Base-by-base conservation (phyloP, 75 land plant genomes). In the Adiantum capillusveneris region DNA sequence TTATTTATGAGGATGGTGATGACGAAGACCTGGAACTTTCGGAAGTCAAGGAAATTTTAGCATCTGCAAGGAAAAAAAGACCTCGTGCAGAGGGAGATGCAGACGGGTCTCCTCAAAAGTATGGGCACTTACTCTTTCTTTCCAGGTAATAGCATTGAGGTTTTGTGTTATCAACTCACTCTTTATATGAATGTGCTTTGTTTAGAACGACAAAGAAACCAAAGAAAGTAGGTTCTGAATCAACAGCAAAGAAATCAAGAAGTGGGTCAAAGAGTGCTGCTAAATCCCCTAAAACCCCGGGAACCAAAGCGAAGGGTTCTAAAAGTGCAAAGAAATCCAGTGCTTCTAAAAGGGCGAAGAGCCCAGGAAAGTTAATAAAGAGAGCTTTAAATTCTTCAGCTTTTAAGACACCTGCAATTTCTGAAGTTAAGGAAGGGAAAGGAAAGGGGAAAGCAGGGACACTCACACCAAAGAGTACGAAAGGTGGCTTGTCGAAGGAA, bases 1-100 rank as follows among this genome's bases (percentile, higher is more conserved):
- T 63, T 25, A 25, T 16, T 1, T 71, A 71, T 52, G 68, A 65
- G 22, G 74, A 71, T 58, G 74, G 74, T 6, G 74, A 71, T 26
- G 52, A 45, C 2, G 74, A 71, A 56, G 74, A 71, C 27, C 41
- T 57, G 31, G 60, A 65, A 16, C 53, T 51, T 43, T 66, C 31
- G 56, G 74, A 71, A 29, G 29, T 71, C 52, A 57, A 58, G 59
- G 25, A 26, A 28, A 57, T 57, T 0, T 43, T 71, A 39, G 51
- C 54, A 14, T 43, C 49, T 13, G 1, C 63, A 27, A 60, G 14
- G 3, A 60, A 60, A 44, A 39, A 44, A 6, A n/a, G 63, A n/a
- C 24, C 25, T 26, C 21, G 48, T 7, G 7, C 63, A 1, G 63
- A 39, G 48, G 63, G 49, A 43, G 45, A 12, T 22, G 45, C 25